A percentile compares a stretch with the other conserved stretches of the same genome.
phyloP scores from a whole-genome alignment of 495 filamentous ascomycete genomes.

The Hypoxylon fragiforme region DNA sequence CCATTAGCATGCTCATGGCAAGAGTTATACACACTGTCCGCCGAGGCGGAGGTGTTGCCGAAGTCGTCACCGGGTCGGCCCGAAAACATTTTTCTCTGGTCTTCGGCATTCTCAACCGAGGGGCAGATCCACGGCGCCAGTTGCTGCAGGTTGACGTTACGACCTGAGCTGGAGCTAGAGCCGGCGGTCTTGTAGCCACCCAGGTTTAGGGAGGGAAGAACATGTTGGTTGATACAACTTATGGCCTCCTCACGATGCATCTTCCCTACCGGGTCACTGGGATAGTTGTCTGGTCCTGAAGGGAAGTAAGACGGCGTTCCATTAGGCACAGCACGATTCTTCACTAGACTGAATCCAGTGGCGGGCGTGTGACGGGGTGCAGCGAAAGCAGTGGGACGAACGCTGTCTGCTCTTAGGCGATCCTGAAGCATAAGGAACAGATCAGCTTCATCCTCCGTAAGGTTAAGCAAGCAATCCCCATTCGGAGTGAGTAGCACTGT shows the following conservation, averaged over 20 bases:
- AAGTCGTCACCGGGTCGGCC: slow-evolving; percentile 32
- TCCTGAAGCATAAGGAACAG: slow-evolving; percentile 76
- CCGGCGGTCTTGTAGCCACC: slow-evolving; percentile 42
- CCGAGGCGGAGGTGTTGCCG: not conserved
- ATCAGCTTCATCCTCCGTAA: slow-evolving; percentile 75
- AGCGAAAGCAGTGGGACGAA: slow-evolving; percentile 52
- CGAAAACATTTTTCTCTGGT: slow-evolving; percentile 31
- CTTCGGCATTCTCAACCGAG: slow-evolving; percentile 30
- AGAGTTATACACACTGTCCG: slow-evolving; percentile 23
- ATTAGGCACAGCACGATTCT: slow-evolving; percentile 60
- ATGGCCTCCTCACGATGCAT: slow-evolving; percentile 64
- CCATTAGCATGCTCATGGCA: slow-evolving; percentile 27
- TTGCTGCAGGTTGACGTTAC: slow-evolving; percentile 39
- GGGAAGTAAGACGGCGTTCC: slow-evolving; percentile 59
- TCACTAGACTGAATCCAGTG: slow-evolving; percentile 56
- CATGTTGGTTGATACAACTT: slow-evolving; percentile 69
- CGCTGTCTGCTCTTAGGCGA: slow-evolving; percentile 49
- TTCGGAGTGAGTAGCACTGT: slow-evolving; percentile 75
- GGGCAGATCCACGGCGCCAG: slow-evolving; percentile 52
- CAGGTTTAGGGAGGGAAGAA: slow-evolving; percentile 56
- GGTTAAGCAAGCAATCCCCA: slow-evolving; percentile 74
- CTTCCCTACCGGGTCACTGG: slow-evolving; percentile 57
- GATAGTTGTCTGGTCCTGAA: slow-evolving; percentile 41
- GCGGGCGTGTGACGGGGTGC: slow-evolving; percentile 49
- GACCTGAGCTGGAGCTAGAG: slow-evolving; percentile 34